Base-by-base conservation (phyloP, 2,329 filamentous ascomycete genomes). In the Phyllosticta citribraziliensis region DNA sequence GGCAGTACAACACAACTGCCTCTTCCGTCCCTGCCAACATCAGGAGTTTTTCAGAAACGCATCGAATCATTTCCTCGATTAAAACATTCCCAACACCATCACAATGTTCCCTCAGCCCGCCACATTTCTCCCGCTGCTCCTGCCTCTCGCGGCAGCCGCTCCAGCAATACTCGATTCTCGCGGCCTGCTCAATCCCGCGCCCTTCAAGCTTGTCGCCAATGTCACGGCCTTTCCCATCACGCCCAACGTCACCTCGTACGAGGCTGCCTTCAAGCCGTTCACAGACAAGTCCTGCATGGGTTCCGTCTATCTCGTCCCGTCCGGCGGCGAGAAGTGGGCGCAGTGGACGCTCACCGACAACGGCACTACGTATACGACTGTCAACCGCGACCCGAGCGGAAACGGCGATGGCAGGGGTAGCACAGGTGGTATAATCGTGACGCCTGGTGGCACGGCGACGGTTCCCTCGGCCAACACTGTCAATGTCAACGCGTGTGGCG, bases 361-460 rank as follows among this genome's bases (percentile, higher is more conserved):
- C 19, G 52, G 52, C 52, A 24, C 52, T 3, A 25, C 52, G 20
- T 47, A 47, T 17, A 47, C 40, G 14, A 47, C 40, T n/a, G 40
- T 47, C 40, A 47, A 47, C 40, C 40, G 17, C 40, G 40, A 47
- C 17, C 17, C 14, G 14, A 47, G 40, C 40, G 40, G 40, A 47
- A 47, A 47, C 14, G 52, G 20, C 52, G 52, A 53, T 19, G 20
- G 20, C 52, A 1, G 12, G 10, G 52, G 20, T 3, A 53, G 10
- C 6, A 53, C 52, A 3, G 52, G 25, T 5, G 58, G 62, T 33
- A 56, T 63, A 11, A 52, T 57, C 5, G 61, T 63, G 22, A 63
- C 58, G 6, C 62, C 62, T 4, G 62, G 62, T n/a, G 62, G 62
- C 30, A 58, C 62, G 5, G 58, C 62, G 9, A 63, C 62, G 3